Evolutionary conservation across 805 yeast species (phyloP).

Genomic region (Spathaspora hagerdaliae): DNA sequence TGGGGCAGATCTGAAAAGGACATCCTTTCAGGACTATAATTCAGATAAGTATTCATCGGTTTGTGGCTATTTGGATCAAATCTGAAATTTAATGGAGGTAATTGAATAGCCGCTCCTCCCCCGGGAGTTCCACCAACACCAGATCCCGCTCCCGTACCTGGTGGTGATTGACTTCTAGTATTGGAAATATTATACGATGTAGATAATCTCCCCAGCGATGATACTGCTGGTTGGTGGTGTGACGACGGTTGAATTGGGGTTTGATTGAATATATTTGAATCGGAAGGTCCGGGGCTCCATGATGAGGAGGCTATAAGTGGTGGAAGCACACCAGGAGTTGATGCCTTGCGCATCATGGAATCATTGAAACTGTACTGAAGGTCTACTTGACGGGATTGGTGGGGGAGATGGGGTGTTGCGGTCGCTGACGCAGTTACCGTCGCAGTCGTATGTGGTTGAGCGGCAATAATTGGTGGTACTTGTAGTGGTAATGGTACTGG

Average conservation of each 20-base stretch:
- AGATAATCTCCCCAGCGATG: not conserved
- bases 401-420: not conserved
- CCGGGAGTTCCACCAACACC: not conserved
- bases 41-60: not conserved
- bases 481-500: too few relatives aligned
- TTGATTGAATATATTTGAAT: not conserved
- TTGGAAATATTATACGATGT: conserved; percentile 3
- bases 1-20: too few relatives aligned
- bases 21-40: too few relatives aligned
- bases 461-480: too few relatives aligned
- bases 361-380: not conserved
- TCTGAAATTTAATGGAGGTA: conserved; percentile 9
- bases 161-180: conserved; percentile 1
- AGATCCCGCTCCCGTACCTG: not conserved
- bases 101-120: conserved; percentile 1
- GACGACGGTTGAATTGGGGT: not conserved
- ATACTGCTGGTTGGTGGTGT: too few relatives aligned
- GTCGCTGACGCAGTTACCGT: not conserved
- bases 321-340: conserved; percentile 5
- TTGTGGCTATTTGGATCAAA: not conserved
- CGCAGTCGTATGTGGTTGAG: not conserved
- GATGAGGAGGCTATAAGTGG: conserved; percentile 7
- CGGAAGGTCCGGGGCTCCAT: conserved; percentile 1
- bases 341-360: not conserved
- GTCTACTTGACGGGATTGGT: not conserved